Base-by-base conservation (phyloP, 202 grass and related monocot species). In the Brachypodium distachyon region DNA sequence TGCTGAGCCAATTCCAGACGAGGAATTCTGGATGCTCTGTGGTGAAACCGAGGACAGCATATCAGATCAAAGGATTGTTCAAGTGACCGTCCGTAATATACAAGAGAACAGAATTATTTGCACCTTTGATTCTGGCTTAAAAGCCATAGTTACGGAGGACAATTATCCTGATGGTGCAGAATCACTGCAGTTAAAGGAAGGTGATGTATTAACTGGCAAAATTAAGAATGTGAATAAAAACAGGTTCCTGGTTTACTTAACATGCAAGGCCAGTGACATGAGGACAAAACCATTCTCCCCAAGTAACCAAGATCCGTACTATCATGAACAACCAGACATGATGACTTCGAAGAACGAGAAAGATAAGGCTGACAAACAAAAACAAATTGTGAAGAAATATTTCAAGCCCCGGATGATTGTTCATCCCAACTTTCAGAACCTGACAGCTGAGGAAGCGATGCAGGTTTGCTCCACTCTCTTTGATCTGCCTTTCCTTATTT, bases 321-420 rank as follows among this genome's bases (percentile, higher is more conserved):
- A 97, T 76, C 68, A 80, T 7, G 94, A 97, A 72, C 82, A 84
- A 77, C 82, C 74, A n/a, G n/a, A n/a, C n/a, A n/a, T n/a, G 14
- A 81, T 80, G 61, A 73, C 6, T 61, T 34, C 61, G 46, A 86
- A 60, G 22, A 86, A 56, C 66, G 79, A 88, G 42, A 23, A 70
- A 75, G 91, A 94, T 61, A 98, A 92, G 77, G 77, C 39, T 52
- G 76, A 76, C 5, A 92, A 92, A 83, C 84, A 91, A 67, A 97
- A 92, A 73, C 87, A 94, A 70, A 76, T 92, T 52, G 89, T 87
- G n/a, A 92, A 88, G 72, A 97, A 92, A 49, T 84, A 92, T 90
- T 94, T 92, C 57, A 97, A 88, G 73, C 87, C 82, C 22, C 80
- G 95, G 60, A 94, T 97, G 91, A 97, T 97, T 67, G 89, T 97